A percentile compares a stretch with the other conserved stretches of the same genome.
Evolutionary conservation across 78 protist genomes (phyloP).

Genomic region (Planoprotostelium fungivorum): DNA sequence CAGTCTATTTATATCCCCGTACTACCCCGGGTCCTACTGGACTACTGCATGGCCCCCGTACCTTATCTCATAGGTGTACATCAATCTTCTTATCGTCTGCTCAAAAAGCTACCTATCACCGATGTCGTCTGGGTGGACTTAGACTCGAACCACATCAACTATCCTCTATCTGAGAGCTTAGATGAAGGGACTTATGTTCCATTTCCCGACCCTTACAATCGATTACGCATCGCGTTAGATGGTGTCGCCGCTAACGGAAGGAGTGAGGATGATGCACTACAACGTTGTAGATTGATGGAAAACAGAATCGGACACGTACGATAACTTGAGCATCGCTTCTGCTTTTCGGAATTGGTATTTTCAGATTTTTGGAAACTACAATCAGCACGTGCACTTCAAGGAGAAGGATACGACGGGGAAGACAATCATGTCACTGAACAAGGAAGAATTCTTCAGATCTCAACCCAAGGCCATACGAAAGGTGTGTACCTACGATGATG

Average conservation of each 20-base stretch:
- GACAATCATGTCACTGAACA: background rate
- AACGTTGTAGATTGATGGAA: background rate
- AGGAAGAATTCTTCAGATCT: background rate
- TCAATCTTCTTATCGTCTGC: slow-evolving; percentile 42
- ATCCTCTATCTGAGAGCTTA: background rate
- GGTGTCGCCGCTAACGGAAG: background rate
- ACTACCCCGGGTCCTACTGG: slow-evolving; percentile 48
- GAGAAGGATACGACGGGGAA: background rate
- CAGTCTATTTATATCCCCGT: slow-evolving; percentile 45
- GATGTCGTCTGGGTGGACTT: slow-evolving; percentile 52
- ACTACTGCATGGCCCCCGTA: slow-evolving; percentile 60
- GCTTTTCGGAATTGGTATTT: background rate
- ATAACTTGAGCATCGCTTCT: background rate
- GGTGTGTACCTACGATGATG: background rate
- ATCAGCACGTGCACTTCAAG: background rate
- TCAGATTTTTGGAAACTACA: background rate
- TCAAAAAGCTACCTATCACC: slow-evolving; percentile 35
- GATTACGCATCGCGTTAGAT: background rate
- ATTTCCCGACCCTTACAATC: background rate
- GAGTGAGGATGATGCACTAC: background rate
- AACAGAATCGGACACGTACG: background rate
- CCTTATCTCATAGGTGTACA: slow-evolving; percentile 67
- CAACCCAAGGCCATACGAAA: background rate
- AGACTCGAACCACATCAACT: slow-evolving; percentile 29
- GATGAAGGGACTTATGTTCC: background rate